Conservation (phyloP, 257 asterid genomes). For the Solanum gracilifrons region DNA sequence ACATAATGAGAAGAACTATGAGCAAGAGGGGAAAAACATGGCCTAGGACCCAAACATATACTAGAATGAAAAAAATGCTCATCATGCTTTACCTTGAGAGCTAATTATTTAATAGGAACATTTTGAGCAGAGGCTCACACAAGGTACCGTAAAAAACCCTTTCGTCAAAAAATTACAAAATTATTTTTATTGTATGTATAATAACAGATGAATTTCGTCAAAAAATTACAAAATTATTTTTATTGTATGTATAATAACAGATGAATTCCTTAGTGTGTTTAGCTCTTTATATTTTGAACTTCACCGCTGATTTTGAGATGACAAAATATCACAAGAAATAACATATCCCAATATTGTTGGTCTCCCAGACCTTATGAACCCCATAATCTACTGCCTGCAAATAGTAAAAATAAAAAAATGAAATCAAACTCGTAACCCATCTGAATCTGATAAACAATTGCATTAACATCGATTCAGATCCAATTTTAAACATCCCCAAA, state of each 20-base stretch:
- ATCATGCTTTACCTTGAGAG: too few species aligned
- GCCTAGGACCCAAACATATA: not conserved
- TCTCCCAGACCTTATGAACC: constrained; percentile 26
- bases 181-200: not conserved
- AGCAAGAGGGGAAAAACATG: not conserved
- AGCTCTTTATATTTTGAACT: too few species aligned
- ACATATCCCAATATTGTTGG: constrained; percentile 27
- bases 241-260: not conserved
- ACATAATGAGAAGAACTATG: not conserved
- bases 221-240: too few species aligned
- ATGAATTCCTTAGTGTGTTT: too few species aligned
- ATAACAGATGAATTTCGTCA: too few species aligned
- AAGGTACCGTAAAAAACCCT: too few species aligned
- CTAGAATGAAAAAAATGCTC: not conserved
- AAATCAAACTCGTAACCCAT: not conserved
- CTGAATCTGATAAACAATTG: not conserved
- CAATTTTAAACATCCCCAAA: not conserved
- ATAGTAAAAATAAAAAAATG: not conserved
- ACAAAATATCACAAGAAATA: not conserved
- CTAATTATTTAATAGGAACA: too few species aligned
- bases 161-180: too few species aligned
- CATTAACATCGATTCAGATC: not conserved
- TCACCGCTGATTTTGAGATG: too few species aligned
- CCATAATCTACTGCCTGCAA: constrained; percentile 37
- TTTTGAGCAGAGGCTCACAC: too few species aligned